These are phyloP conservation scores for Penicillium paradoxum DNA, from an alignment of 495 filamentous ascomycete species.

Conservation along the genomic window DNA sequence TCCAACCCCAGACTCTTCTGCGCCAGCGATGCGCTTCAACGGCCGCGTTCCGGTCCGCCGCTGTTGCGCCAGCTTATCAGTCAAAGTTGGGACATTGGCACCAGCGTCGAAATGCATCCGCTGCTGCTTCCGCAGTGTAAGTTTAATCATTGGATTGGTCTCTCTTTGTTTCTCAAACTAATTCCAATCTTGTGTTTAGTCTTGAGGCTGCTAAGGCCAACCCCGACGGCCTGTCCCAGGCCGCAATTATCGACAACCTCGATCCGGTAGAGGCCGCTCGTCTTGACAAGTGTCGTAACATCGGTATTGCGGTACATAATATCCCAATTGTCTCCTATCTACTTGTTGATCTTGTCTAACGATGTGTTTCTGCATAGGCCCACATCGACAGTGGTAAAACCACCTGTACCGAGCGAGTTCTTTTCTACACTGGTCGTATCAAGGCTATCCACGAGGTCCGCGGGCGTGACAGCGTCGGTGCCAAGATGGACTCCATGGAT, in stretches of 20 bases:
- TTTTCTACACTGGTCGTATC: constrained; percentile 97
- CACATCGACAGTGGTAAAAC: constrained; percentile 99
- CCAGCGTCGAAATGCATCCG: constrained; percentile 40
- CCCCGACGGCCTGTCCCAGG: constrained; percentile 56
- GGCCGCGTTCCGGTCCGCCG: constrained; percentile 39
- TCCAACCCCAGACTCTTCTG: constrained; percentile 37
- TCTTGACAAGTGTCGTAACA: constrained; percentile 80
- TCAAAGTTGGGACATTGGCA: constrained; percentile 34
- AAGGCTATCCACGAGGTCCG: constrained; percentile 97
- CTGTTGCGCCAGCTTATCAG: constrained; percentile 37
- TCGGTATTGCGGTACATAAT: constrained; percentile 84
- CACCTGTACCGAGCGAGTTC: constrained; percentile 91
- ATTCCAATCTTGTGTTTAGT: constrained; percentile 21
- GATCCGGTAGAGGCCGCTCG: constrained; percentile 70
- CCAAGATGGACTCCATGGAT: constrained; percentile 99
- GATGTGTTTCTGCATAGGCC: constrained; percentile 49
- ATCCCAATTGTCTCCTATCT: background rate
- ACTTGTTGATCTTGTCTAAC: constrained; percentile 11
- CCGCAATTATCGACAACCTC: constrained; percentile 67
- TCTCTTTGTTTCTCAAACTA: background rate
- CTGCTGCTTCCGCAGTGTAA: constrained; percentile 40
- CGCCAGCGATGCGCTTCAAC: constrained; percentile 38
- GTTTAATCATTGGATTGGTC: constrained; percentile 4
- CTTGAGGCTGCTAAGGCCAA: constrained; percentile 59
- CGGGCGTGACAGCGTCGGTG: constrained; percentile 90